Base-by-base conservation (phyloP, 495 filamentous ascomycete genomes). In the Penicillium coffeae region DNA sequence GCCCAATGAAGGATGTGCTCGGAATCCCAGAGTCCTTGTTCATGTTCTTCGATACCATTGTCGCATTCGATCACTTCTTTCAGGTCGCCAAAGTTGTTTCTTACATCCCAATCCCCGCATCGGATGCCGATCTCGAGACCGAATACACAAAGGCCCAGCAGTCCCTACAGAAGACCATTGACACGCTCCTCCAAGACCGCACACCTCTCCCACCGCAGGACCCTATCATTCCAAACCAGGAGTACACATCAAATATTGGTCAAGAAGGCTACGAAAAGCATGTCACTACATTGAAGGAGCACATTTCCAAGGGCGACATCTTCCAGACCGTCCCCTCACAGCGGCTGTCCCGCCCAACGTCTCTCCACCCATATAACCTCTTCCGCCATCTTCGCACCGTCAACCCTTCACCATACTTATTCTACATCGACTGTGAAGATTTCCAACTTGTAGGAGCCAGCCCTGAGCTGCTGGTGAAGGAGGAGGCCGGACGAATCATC, bases 261-360 rank as follows among this genome's bases (percentile, higher is more conserved):
- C 87, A 77, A 37, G 72, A 73, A 20, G 93, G 93, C 4, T 98
- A 97, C 68, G 90, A 96, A 65, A 66, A 64, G 19, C 93, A 96
- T 59, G 94, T 98, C 45, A 81, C 72, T 2, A 71, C 62, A 7
- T 72, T 98, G 45, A 95, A 95, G 69, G 69, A 86, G 56, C 92
- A 96, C 73, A 97, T 98, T 55, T 74, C 77, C 55, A 79, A 80
- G 39, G 93, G 93, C 41, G 88, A 96, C 73, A 96, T 98, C 63
- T 96, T 98, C 73, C 93, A 98, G 66, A 88, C 90, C 0, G 93
- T 97, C 2, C 93, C 93, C 1, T 95, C 90, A 21, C 93, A 98
- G 69, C 83, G 93, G 36, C 84, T 96, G 60, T 86, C 90, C 0
- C 81, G 93, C 12, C 89, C 90, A 16, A 98, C 93, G 10, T 79